These are phyloP conservation scores for Magnolia kwangsiensis DNA, from an alignment of 164 flowering plant species.

Conservation along the genomic window DNA sequence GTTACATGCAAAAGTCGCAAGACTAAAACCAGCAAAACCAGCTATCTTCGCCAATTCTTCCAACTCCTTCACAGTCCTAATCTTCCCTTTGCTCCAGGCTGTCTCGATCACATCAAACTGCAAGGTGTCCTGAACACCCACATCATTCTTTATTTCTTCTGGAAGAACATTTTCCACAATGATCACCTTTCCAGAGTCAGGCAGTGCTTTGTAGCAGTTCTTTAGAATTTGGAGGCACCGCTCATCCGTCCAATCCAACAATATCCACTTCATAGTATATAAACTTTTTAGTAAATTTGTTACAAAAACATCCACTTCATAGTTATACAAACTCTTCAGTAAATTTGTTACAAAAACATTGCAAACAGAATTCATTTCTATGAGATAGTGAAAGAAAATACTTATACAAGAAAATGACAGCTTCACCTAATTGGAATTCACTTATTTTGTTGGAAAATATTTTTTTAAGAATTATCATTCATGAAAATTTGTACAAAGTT, in stretches of 20 bases:
- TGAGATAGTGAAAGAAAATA: too few species aligned
- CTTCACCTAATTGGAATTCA: too few species aligned
- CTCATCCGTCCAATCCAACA: background rate
- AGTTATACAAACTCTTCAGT: too few species aligned
- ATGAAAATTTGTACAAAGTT: too few species aligned
- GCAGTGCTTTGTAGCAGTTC: background rate
- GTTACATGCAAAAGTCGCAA: background rate
- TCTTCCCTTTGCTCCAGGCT: background rate
- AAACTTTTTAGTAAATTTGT: too few species aligned
- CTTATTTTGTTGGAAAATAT: too few species aligned
- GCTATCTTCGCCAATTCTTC: background rate
- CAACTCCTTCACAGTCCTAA: background rate
- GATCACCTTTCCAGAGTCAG: background rate
- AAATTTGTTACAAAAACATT: too few species aligned
- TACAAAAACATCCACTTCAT: background rate
- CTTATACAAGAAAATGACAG: too few species aligned
- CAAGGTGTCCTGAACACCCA: background rate
- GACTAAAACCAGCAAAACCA: background rate
- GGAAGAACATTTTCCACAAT: background rate
- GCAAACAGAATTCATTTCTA: too few species aligned
- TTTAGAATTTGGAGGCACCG: background rate
- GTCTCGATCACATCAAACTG: background rate
- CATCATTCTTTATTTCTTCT: background rate
- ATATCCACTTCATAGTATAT: background rate
- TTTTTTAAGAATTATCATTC: too few species aligned